Percentiles rank a stretch among this genome's conserved stretches.
These are phyloP conservation scores for Eutrema japonicum DNA, from an alignment of 345 rosid genomes.

Conservation along the genomic window DNA sequence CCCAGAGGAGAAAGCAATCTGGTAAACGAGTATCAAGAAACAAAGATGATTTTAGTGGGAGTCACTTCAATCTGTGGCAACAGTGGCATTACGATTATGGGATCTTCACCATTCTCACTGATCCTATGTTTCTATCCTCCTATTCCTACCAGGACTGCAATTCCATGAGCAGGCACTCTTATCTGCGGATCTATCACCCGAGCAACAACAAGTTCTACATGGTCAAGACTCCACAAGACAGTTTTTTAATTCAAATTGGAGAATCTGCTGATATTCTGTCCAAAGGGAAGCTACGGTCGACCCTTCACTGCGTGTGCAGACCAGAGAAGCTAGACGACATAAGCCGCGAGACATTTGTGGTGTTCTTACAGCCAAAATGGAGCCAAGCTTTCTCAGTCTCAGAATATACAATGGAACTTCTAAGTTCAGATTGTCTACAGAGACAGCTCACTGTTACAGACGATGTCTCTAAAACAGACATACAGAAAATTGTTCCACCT, in stretches of 20 bases:
- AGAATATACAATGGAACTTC: constrained; percentile 46
- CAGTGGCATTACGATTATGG: constrained; percentile 97
- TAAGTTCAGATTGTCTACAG: constrained; percentile 23
- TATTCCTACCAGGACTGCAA: constrained; percentile 45
- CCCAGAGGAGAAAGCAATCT: constrained; percentile 42
- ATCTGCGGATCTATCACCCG: constrained; percentile 66
- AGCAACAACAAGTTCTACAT: constrained; percentile 51
- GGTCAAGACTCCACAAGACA: constrained; percentile 79
- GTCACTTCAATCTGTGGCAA: constrained; percentile 67
- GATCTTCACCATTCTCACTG: constrained; percentile 81
- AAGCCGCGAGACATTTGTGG: constrained; percentile 82
- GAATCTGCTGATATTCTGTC: constrained; percentile 86
- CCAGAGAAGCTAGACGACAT: constrained; percentile 55
- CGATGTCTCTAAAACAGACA: constrained; percentile 36
- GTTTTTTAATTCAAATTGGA: constrained; percentile 83
- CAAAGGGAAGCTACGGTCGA: constrained; percentile 68
- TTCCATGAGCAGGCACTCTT: constrained; percentile 54
- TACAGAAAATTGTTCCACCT: constrained; percentile 66
- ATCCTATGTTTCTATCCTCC: constrained; percentile 70
- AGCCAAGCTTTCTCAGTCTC: constrained; percentile 63
- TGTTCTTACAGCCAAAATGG: constrained; percentile 90
- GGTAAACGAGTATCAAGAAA: constrained; percentile 35
- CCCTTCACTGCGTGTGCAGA: constrained; percentile 80
- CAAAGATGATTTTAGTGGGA: constrained; percentile 42
- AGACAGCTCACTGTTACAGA: constrained; percentile 32